Percentiles rank a stretch among this genome's conserved stretches.
phyloP scores from a whole-genome alignment of 2,329 filamentous ascomycete genomes.

The Phyllosticta citribraziliensis region DNA sequence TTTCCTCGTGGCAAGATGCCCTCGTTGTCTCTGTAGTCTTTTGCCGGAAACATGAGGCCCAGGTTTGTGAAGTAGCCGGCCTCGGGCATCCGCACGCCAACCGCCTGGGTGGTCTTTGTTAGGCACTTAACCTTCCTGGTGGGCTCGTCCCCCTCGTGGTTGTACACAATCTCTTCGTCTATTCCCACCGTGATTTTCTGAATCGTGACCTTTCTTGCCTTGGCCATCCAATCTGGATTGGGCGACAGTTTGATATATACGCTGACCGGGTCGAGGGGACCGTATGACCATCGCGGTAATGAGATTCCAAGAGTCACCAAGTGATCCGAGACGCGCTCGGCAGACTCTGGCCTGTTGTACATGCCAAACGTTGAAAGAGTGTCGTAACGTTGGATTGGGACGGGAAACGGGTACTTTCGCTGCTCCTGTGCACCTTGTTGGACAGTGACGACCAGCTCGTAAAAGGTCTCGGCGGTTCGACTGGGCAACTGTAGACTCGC shows the following conservation, averaged over 20 bases:
- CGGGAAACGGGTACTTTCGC: slow-evolving; percentile 83
- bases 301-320: slow-evolving; percentile 86
- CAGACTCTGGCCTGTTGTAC: slow-evolving; percentile 93
- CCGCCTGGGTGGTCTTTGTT: slow-evolving; percentile 69
- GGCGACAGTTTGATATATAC: slow-evolving; percentile 92
- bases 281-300: slow-evolving; percentile 91
- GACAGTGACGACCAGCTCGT: slow-evolving; percentile 91
- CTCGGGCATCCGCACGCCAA: slow-evolving; percentile 80
- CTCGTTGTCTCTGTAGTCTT: slow-evolving; percentile 76
- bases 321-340: slow-evolving; percentile 78
- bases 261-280: slow-evolving; percentile 85
- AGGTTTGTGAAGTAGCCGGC: slow-evolving; percentile 89
- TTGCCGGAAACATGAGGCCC: slow-evolving; percentile 80
- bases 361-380: slow-evolving; percentile 97
- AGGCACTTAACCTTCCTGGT: slow-evolving; percentile 81
- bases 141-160: slow-evolving; percentile 92
- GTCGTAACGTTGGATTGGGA: slow-evolving; percentile 87
- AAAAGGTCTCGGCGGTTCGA: slow-evolving; percentile 92
- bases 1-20: slow-evolving; percentile 80
- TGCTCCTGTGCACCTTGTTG: slow-evolving; percentile 82
- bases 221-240: slow-evolving; percentile 82
- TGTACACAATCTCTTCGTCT: slow-evolving; percentile 97
- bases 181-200: slow-evolving; percentile 88
- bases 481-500: slow-evolving; percentile 84
- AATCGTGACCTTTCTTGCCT: slow-evolving; percentile 86